A percentile compares a stretch with the other conserved stretches of the same genome.
Conservation (phyloP, 2,329 filamentous ascomycete genomes). For the Colletotrichum phormii region DNA sequence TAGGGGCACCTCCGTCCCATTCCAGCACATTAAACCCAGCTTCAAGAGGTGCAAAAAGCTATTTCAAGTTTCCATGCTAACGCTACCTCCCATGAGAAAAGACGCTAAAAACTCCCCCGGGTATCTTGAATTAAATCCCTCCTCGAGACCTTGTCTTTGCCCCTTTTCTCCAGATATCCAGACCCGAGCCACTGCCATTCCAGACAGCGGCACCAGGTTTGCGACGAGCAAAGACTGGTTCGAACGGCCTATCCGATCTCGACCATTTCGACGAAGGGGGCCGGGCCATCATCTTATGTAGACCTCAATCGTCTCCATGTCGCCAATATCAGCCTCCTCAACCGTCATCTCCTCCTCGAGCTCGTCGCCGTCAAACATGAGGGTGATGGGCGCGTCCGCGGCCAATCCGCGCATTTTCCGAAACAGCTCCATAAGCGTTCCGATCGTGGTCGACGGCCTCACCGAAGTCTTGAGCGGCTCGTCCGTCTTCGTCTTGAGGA, state of each 20-base stretch:
- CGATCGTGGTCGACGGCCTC: slow-evolving; percentile 67
- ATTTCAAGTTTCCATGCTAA: background rate
- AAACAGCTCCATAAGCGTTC: slow-evolving; percentile 72
- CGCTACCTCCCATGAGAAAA: background rate
- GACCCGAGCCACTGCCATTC: too few species aligned
- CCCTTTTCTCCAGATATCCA: background rate
- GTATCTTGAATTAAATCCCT: slow-evolving; percentile 29
- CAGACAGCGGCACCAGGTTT: too few species aligned
- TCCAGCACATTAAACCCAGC: background rate
- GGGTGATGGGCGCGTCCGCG: slow-evolving; percentile 63
- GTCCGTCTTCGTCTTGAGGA: slow-evolving; percentile 64
- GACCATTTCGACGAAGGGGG: background rate
- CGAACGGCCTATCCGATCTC: background rate
- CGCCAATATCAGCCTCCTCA: slow-evolving; percentile 76
- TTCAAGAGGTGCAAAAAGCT: background rate
- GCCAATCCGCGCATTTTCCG: slow-evolving; percentile 64
- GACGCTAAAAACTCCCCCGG: slow-evolving; percentile 25
- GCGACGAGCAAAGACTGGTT: background rate
- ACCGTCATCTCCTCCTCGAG: slow-evolving; percentile 72
- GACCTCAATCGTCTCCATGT: slow-evolving; percentile 82
- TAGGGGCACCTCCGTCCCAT: background rate
- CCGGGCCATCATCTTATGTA: slow-evolving; percentile 60
- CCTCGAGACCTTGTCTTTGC: background rate
- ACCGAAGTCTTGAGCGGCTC: slow-evolving; percentile 64
- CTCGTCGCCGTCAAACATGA: slow-evolving; percentile 82